Base-by-base conservation (phyloP, 768 basidiomycete genomes). In the Tricholoma saponaceum region DNA sequence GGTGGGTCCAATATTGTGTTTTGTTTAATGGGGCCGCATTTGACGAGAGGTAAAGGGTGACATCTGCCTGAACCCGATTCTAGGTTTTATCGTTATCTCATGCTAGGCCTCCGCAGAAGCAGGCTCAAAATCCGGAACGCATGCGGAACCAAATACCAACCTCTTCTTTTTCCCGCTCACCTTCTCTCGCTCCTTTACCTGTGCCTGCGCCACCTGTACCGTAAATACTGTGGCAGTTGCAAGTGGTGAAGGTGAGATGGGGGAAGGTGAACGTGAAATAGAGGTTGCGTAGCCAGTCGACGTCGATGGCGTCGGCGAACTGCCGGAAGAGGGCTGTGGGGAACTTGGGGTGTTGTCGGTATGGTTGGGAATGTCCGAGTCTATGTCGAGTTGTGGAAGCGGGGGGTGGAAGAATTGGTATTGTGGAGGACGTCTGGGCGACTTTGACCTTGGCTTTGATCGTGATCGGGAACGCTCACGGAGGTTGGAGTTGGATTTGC, bases 231-330 rank as follows among this genome's bases (percentile, higher is more conserved):
- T 62, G 8, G 74, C 73, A 16, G 75, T 73, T 6, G 66, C 64
- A 9, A 72, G 71, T 7, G 70, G 71, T 16, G 66, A 62, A 9
- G 70, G 70, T 18, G 71, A 72, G 33, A 68, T 73, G 1, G 79
- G 76, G 1, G 76, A 77, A 0, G 81, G 80, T 7, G 79, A 82
- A 41, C 78, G 73, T 7, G 83, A 83, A 12, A 79, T 64, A 13
- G 83, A 81, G 1, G 78, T 76, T 25, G 79, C 75, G 57, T 79
- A 85, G 51, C 84, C 84, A 8, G 75, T 73, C 30, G 83, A 86
- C 23, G 82, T 84, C 9, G 86, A 84, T 28, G 81, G 78, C 5
- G 81, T 75, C 16, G 87, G 84, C 4, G 83, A 84, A 54, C 76
- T 81, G 32, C 78, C 80, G 12, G 66, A 60, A 2, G 68, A 71